phyloP scores from a whole-genome alignment of 352 stramenopile genomes.

The Saprolegnia diclina region DNA sequence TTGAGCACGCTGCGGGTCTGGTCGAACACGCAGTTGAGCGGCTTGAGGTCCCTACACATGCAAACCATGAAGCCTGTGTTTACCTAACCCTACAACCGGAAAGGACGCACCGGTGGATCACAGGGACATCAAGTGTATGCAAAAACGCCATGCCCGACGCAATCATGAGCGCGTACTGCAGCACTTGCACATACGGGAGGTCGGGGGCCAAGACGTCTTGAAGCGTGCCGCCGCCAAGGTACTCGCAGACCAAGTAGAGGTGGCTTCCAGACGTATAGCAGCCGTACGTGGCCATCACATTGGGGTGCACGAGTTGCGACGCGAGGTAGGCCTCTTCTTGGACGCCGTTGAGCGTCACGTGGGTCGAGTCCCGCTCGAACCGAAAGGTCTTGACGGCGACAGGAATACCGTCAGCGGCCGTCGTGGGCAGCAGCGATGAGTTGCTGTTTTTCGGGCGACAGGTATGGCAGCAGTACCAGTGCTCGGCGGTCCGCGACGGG shows the following conservation, averaged over 20 bases:
- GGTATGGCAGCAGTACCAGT: not conserved
- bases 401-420: constrained; percentile 33
- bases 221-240: constrained; percentile 70
- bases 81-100: not conserved
- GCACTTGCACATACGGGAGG: constrained; percentile 55
- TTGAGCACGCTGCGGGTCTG: constrained; percentile 70
- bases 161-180: constrained; percentile 75
- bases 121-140: constrained; percentile 59
- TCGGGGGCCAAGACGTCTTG: constrained; percentile 62
- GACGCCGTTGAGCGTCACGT: constrained; percentile 68
- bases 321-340: constrained; percentile 78
- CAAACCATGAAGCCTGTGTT: not conserved
- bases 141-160: constrained; percentile 78
- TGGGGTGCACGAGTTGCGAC: constrained; percentile 68
- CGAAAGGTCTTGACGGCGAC: constrained; percentile 75
- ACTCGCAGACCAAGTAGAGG: constrained; percentile 80
- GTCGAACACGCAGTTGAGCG: constrained; percentile 79
- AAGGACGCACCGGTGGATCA: constrained; percentile 53
- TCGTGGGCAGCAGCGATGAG: constrained; percentile 37
- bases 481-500: constrained; percentile 25
- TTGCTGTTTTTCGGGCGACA: constrained; percentile 31
- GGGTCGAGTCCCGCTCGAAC: constrained; percentile 33
- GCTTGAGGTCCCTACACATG: constrained; percentile 54
- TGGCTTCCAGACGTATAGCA: constrained; percentile 75
- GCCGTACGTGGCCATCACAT: constrained; percentile 79